Conservation (phyloP, 257 asterid species). For the Lavandula angustifolia region DNA sequence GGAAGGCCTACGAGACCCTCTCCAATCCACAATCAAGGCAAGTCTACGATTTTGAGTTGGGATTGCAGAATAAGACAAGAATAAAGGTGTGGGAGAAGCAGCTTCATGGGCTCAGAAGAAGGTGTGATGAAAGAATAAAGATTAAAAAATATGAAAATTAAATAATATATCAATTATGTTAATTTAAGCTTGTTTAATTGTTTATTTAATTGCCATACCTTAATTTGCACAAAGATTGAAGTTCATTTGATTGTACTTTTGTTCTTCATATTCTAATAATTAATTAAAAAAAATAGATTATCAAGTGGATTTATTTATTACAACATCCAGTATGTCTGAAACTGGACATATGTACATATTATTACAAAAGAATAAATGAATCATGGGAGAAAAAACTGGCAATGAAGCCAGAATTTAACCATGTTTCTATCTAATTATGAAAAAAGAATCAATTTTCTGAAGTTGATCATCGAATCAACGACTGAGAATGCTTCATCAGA, state of each 20-base stretch:
- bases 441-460: too few species aligned
- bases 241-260: too few species aligned
- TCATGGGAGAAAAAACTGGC: not conserved
- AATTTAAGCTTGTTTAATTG: not conserved
- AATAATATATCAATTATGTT: too few species aligned
- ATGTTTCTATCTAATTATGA: not conserved
- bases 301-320: not conserved
- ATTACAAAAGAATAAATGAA: conserved; percentile 27
- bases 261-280: too few species aligned
- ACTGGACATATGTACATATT: not conserved
- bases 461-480: conserved; percentile 29
- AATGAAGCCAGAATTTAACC: not conserved
- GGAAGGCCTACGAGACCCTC: conserved; percentile 48
- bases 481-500: conserved; percentile 35
- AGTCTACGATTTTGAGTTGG: conserved; percentile 40
- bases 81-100: conserved; percentile 59
- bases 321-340: not conserved
- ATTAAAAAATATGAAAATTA: conserved; percentile 13
- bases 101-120: conserved; percentile 40
- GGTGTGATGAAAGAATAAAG: conserved; percentile 38
- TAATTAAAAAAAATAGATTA: not conserved
- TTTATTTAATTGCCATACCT: too few species aligned
- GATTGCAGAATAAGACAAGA: conserved; percentile 12
- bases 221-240: not conserved
- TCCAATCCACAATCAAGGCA: conserved; percentile 44